phyloP scores from a whole-genome alignment of 2,329 filamentous ascomycete genomes.

The Penicillium psychrosexuale region DNA sequence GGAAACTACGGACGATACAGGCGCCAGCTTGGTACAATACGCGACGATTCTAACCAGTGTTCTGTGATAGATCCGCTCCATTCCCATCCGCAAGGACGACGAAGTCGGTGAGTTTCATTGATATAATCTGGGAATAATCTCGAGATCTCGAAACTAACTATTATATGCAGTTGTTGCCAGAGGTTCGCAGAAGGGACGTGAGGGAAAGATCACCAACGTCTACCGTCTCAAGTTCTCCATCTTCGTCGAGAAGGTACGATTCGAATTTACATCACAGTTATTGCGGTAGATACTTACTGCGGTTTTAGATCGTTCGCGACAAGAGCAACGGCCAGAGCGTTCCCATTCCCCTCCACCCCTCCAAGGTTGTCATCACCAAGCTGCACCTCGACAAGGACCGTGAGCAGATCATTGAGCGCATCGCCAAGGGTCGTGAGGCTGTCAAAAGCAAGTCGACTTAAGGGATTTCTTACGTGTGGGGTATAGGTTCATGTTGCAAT shows the following conservation, averaged over 20 bases:
- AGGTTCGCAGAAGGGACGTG: conserved; percentile 92
- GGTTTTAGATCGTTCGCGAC: conserved; percentile 68
- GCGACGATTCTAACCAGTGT: conserved; percentile 14
- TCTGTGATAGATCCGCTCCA: conserved; percentile 72
- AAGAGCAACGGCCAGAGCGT: conserved; percentile 97
- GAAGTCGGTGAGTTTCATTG: conserved; percentile 57
- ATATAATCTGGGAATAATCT: background rate
- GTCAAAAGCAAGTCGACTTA: conserved; percentile 61
- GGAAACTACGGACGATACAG: background rate
- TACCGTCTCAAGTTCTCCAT: conserved; percentile 98
- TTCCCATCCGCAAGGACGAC: conserved; percentile 97
- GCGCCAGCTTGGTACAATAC: background rate
- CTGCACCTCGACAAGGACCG: conserved; percentile 74
- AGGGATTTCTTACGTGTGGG: conserved; percentile 58
- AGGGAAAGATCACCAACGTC: conserved; percentile 96
- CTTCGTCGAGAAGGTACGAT: conserved; percentile 77
- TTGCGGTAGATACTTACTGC: conserved; percentile 1
- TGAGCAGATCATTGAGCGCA: conserved; percentile 49
- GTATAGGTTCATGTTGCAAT: conserved; percentile 64
- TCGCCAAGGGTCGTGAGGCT: conserved; percentile 47
- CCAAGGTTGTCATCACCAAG: conserved; percentile 98
- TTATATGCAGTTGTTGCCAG: conserved; percentile 66
- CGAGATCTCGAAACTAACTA: background rate
- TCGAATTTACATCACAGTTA: background rate
- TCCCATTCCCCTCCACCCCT: conserved; percentile 89